Evolutionary conservation across 2,329 filamentous ascomycete species (phyloP).

Genomic region (Monosporascus sp.): DNA sequence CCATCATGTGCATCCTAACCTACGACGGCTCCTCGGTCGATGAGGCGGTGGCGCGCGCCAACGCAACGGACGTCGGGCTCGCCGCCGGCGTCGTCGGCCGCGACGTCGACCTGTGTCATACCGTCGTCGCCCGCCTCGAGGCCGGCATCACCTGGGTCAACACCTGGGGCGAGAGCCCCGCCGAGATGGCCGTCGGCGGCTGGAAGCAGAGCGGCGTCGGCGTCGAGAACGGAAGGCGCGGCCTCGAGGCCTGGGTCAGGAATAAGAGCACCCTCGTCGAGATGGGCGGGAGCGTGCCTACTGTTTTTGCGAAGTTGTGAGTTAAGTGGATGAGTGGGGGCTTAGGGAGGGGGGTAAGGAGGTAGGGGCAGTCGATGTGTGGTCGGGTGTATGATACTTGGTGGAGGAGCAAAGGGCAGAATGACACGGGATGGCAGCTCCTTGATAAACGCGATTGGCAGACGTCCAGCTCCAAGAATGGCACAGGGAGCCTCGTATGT

Average conservation of each 20-base stretch:
- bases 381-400: too few species aligned
- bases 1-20: conserved; percentile 74
- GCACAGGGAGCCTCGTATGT: too few species aligned
- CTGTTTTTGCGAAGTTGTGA: conserved; percentile 68
- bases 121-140: conserved; percentile 63
- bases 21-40: conserved; percentile 58
- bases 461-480: too few species aligned
- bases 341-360: neutral
- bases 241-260: conserved; percentile 74
- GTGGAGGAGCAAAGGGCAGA: too few species aligned
- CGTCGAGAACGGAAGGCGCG: conserved; percentile 77
- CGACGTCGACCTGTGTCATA: conserved; percentile 68
- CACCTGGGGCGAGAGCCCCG: conserved; percentile 86
- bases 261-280: conserved; percentile 88
- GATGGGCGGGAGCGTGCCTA: conserved; percentile 64
- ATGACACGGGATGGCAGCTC: too few species aligned
- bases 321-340: neutral
- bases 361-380: too few species aligned
- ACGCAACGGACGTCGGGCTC: conserved; percentile 70
- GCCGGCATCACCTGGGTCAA: conserved; percentile 91
- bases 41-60: conserved; percentile 67
- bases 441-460: too few species aligned
- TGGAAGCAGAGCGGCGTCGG: conserved; percentile 90
- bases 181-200: conserved; percentile 87
- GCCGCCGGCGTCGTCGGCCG: conserved; percentile 80